These are phyloP conservation scores for Penicillium fimorum DNA, from an alignment of 495 filamentous ascomycete genomes.

Conservation along the genomic window DNA sequence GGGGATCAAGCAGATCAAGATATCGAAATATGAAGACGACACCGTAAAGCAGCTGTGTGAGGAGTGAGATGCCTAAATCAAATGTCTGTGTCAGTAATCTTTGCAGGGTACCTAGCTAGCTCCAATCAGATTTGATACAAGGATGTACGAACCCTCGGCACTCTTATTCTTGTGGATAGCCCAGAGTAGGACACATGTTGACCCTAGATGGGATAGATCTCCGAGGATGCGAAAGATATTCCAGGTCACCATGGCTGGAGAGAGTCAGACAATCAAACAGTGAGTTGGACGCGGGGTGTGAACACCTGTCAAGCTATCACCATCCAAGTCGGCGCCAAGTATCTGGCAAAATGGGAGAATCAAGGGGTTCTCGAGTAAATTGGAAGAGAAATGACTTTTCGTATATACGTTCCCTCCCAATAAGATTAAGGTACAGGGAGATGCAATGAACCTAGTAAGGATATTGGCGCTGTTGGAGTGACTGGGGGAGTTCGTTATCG, in stretches of 20 bases:
- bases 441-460: background rate
- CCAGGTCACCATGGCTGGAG: slow-evolving; percentile 31
- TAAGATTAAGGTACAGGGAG: background rate
- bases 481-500: slow-evolving; percentile 11
- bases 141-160: slow-evolving; percentile 67
- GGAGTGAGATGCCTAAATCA: slow-evolving; percentile 76
- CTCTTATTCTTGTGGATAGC: slow-evolving; percentile 85
- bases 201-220: slow-evolving; percentile 78
- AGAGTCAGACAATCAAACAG: background rate
- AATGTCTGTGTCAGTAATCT: slow-evolving; percentile 16
- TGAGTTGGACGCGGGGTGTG: background rate
- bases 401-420: background rate
- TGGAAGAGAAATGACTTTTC: background rate
- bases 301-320: slow-evolving; percentile 7
- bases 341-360: background rate
- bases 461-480: slow-evolving; percentile 11
- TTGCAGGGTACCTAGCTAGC: background rate
- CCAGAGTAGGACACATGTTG: slow-evolving; percentile 86
- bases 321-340: background rate
- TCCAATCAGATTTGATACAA: background rate
- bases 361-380: background rate
- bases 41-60: slow-evolving; percentile 87
- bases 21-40: slow-evolving; percentile 86
- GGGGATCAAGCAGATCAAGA: slow-evolving; percentile 67
- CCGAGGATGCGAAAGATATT: slow-evolving; percentile 78